Base-by-base conservation (phyloP, 2,329 filamentous ascomycete genomes). In the Fusarium humuli region DNA sequence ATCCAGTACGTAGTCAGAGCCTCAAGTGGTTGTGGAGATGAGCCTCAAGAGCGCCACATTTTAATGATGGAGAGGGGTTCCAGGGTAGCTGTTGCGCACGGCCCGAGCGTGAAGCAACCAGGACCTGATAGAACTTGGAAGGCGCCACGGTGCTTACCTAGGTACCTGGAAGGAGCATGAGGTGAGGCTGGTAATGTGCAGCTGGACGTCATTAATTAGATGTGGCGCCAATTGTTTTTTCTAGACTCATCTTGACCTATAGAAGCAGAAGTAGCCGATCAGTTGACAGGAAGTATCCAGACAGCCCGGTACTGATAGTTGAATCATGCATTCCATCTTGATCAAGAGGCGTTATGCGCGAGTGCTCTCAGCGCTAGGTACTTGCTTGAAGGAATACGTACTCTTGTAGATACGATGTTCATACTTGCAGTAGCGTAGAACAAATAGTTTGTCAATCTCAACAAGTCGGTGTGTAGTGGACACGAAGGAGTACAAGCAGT, bases 11-110 rank as follows among this genome's bases (percentile, higher is more conserved):
- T 60, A 61, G 50, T 61, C 55, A 59, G 45, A 61, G 48, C 54
- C 54, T 64, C 54, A 50, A 18, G 34, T 54, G 56, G 59, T 47
- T 62, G 67, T 63, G 67, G 67, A 65, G 59, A 57, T 67, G 57
- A 70, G 67, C 67, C 67, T 67, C 67, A 63, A 46, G 30, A 52
- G 57, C 67, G 70, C 71, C 69, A 69, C 61, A 53, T 53, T 60
- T 40, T 27, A 30, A 32, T 34, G 23, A 59, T 42, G 34, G 30
- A 58, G 60, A 58, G 32, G 45, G 30, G 37, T 22, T 23, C 13
- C 16, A 30, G 18, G 23, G 41, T 11, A 30, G 13, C 18, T 27
- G n/a, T 18, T 13, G 30, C 23, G 37, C 58, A 64, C 48, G 48
- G 58, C 34, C 48, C 58, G 34, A 53, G 42, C 34, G 18, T 47